Percentiles rank a stretch among this genome's conserved stretches.
phyloP scores from a whole-genome alignment of 192 early-diverging fungal species.

The Coemansia sp. region DNA sequence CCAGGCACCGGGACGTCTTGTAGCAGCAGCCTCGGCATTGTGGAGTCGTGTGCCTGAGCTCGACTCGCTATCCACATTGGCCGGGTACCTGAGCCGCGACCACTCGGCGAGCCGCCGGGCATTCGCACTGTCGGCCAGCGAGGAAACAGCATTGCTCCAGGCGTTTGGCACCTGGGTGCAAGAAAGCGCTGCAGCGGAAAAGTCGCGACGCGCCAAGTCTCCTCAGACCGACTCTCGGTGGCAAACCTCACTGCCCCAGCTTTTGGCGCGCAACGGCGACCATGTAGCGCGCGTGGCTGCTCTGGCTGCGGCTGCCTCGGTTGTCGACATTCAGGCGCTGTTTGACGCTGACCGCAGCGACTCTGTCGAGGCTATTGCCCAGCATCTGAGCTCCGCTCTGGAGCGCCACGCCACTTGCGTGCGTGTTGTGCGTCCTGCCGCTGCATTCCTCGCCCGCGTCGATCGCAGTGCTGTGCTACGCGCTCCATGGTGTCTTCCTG shows the following conservation, averaged over 20 bases:
- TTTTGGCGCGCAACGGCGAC: slow-evolving; percentile 44
- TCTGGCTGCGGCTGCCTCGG: slow-evolving; percentile 31
- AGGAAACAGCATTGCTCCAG: slow-evolving; percentile 48
- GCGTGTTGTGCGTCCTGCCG: slow-evolving; percentile 31
- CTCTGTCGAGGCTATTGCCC: slow-evolving; percentile 16
- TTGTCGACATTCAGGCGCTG: slow-evolving; percentile 42
- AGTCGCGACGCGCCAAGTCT: background rate
- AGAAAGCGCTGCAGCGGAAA: slow-evolving; percentile 13
- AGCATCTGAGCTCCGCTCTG: slow-evolving; percentile 20
- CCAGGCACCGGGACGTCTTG: slow-evolving; percentile 4
- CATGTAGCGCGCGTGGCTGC: slow-evolving; percentile 27
- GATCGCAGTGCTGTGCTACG: slow-evolving; percentile 36
- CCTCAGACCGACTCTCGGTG: slow-evolving; percentile 10
- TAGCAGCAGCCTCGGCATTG: slow-evolving; percentile 43
- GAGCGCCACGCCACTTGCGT: slow-evolving; percentile 37
- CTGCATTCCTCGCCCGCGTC: slow-evolving; percentile 37
- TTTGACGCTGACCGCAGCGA: slow-evolving; percentile 39
- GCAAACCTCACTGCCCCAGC: slow-evolving; percentile 31
- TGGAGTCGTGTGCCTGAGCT: slow-evolving; percentile 35
- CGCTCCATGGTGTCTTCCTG: slow-evolving; percentile 2
- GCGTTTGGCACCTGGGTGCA: slow-evolving; percentile 34
- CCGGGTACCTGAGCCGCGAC: slow-evolving; percentile 43
- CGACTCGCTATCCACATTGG: slow-evolving; percentile 19
- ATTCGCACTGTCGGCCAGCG: slow-evolving; percentile 28
- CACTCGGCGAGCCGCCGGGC: slow-evolving; percentile 23